These are phyloP conservation scores for Clitopilus passeckerianus DNA, from an alignment of 768 basidiomycete genomes.

Conservation along the genomic window DNA sequence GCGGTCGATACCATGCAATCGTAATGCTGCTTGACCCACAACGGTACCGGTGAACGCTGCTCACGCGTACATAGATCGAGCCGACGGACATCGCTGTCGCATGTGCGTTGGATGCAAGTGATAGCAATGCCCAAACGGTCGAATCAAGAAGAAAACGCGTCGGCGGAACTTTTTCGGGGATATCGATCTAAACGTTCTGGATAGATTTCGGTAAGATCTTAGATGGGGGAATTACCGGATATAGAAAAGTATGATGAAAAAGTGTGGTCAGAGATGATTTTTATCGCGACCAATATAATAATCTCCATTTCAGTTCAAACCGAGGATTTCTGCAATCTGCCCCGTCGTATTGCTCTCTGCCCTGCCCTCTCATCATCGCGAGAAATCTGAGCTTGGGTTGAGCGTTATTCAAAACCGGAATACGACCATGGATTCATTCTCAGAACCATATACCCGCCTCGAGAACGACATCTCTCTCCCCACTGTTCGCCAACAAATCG, in stretches of 20 bases:
- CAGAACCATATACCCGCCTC: slow-evolving; percentile 61
- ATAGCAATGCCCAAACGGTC: too few relatives aligned
- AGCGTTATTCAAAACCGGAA: too few relatives aligned
- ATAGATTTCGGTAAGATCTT: not conserved
- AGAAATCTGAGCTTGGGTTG: not conserved
- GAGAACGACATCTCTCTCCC: slow-evolving; percentile 66
- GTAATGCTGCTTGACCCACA: too few relatives aligned
- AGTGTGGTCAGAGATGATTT: not conserved
- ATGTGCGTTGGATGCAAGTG: too few relatives aligned
- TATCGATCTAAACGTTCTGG: not conserved
- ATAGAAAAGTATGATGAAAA: not conserved
- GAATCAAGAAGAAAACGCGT: not conserved
- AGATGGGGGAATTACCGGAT: not conserved
- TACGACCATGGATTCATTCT: slow-evolving; percentile 63
- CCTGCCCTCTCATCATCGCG: not conserved
- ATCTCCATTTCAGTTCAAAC: not conserved
- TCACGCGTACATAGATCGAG: too few relatives aligned
- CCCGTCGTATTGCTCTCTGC: not conserved
- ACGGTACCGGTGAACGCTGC: too few relatives aligned
- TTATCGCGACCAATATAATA: not conserved
- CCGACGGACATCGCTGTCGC: too few relatives aligned
- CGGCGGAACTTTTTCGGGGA: not conserved
- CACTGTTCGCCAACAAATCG: slow-evolving; percentile 71
- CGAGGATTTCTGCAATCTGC: not conserved
- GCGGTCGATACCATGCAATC: too few relatives aligned